Conservation (phyloP, 768 basidiomycete genomes). For the Galerina marginata region DNA sequence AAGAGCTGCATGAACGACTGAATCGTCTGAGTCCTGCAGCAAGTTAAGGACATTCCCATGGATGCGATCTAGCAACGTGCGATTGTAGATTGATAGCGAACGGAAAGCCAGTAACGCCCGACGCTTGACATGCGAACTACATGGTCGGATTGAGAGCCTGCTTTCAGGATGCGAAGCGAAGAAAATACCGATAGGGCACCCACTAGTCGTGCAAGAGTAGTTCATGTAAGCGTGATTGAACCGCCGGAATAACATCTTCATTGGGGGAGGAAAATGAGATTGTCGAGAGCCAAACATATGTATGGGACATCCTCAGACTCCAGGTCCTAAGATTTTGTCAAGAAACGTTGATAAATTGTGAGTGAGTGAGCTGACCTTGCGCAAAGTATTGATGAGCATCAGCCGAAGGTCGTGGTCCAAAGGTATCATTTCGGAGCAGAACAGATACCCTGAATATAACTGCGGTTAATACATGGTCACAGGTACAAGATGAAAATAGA, state of each 20-base stretch:
- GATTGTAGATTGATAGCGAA: constrained; percentile 51
- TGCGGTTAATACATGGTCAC: not conserved
- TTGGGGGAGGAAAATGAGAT: constrained; percentile 64
- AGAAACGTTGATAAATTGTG: not conserved
- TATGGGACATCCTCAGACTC: constrained; percentile 59
- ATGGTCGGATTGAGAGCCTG: constrained; percentile 19
- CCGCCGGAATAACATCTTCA: constrained; percentile 76
- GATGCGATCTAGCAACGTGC: constrained; percentile 50
- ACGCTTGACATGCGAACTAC: constrained; percentile 63
- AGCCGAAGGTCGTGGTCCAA: constrained; percentile 70
- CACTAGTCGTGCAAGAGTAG: constrained; percentile 79
- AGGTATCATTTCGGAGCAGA: constrained; percentile 77
- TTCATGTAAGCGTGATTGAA: constrained; percentile 66
- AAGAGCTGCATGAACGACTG: constrained; percentile 54
- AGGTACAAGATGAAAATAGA: constrained; percentile 25
- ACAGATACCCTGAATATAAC: constrained; percentile 67
- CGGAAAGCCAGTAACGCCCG: constrained; percentile 66
- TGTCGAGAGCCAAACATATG: constrained; percentile 76
- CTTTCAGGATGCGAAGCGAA: constrained; percentile 10
- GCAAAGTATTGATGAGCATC: constrained; percentile 86
- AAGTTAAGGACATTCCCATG: constrained; percentile 43
- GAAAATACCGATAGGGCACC: constrained; percentile 46
- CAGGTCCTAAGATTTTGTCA: constrained; percentile 59
- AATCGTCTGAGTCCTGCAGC: constrained; percentile 47
- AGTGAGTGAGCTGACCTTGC: constrained; percentile 59